Evolutionary conservation across 768 basidiomycete genomes (phyloP).

Genomic region (Amanita brunnescens): DNA sequence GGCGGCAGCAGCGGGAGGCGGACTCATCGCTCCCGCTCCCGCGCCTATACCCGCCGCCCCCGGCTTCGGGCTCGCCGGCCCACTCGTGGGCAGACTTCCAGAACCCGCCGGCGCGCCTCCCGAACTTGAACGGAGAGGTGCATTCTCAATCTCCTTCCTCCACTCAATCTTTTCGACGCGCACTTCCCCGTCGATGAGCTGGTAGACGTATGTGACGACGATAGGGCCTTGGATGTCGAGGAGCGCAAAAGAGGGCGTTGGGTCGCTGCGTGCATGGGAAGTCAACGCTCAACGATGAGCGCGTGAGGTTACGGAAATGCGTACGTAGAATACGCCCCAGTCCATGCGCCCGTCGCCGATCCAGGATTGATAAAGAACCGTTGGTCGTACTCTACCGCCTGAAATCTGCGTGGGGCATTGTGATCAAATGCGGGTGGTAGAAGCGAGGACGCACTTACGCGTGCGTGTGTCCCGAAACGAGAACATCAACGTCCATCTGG

Average conservation of each 20-base stretch:
- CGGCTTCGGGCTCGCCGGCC: not conserved
- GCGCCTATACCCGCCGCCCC: not conserved
- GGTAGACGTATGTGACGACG: slow-evolving; percentile 96
- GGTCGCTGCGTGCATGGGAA: slow-evolving; percentile 42
- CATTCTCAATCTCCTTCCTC: slow-evolving; percentile 1
- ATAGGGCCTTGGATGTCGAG: slow-evolving; percentile 98
- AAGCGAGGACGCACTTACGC: slow-evolving; percentile 43
- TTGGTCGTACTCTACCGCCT: slow-evolving; percentile 85
- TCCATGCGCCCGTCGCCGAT: slow-evolving; percentile 92
- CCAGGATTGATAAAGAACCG: slow-evolving; percentile 97
- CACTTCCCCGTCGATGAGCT: slow-evolving; percentile 73
- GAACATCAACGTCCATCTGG: slow-evolving; percentile 97
- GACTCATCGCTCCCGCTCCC: not conserved
- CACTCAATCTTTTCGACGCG: slow-evolving; percentile 7
- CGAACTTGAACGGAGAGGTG: not conserved
- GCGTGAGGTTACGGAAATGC: slow-evolving; percentile 17
- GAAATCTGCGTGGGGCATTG: slow-evolving; percentile 49
- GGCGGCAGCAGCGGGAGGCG: not conserved
- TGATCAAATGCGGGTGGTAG: not conserved
- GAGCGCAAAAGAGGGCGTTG: slow-evolving; percentile 89
- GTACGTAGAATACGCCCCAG: slow-evolving; percentile 62
- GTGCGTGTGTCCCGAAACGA: slow-evolving; percentile 91
- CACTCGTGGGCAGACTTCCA: not conserved
- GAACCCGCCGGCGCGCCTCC: not conserved
- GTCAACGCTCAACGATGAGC: not conserved